Evolutionary conservation across 495 filamentous ascomycete species (phyloP).

Genomic region (Talaromyces thailandensis): DNA sequence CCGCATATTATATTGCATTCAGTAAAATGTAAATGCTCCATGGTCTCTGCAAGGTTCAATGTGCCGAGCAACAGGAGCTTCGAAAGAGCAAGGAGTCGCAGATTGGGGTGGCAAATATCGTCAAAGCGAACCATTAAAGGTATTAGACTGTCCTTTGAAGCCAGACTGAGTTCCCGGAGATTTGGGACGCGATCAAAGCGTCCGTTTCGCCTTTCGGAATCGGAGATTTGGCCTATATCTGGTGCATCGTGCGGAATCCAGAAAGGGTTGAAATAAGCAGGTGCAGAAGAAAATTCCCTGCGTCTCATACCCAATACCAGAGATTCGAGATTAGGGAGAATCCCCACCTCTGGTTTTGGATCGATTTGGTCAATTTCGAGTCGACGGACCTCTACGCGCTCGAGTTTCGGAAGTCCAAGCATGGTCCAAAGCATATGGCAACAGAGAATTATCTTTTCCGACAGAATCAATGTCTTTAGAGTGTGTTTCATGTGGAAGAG

Average conservation of each 20-base stretch:
- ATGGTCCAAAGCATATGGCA: slow-evolving; percentile 26
- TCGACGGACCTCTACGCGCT: slow-evolving; percentile 28
- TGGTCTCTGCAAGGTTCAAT: slow-evolving; percentile 17
- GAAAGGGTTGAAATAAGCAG: background rate
- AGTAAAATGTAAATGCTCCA: slow-evolving; percentile 23
- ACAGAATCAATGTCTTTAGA: slow-evolving; percentile 34
- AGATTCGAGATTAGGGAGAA: slow-evolving; percentile 27
- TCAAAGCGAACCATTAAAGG: slow-evolving; percentile 12
- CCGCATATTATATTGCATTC: slow-evolving; percentile 9
- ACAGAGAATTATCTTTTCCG: slow-evolving; percentile 21
- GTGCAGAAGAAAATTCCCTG: background rate
- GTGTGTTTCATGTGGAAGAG: slow-evolving; percentile 24
- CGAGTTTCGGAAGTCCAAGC: slow-evolving; percentile 30
- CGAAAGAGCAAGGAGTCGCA: slow-evolving; percentile 25
- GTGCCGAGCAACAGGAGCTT: slow-evolving; percentile 15
- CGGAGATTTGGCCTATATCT: background rate
- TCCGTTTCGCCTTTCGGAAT: background rate
- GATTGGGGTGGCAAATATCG: slow-evolving; percentile 10
- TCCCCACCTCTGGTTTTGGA: slow-evolving; percentile 17
- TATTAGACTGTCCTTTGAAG: slow-evolving; percentile 10
- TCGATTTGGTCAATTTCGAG: slow-evolving; percentile 12
- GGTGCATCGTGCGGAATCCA: background rate
- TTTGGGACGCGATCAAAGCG: slow-evolving; percentile 20
- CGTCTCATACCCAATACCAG: slow-evolving; percentile 18
- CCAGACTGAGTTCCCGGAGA: slow-evolving; percentile 27